Conservation (phyloP, 495 filamentous ascomycete genomes). For the Lasiosphaeris hirsuta region DNA sequence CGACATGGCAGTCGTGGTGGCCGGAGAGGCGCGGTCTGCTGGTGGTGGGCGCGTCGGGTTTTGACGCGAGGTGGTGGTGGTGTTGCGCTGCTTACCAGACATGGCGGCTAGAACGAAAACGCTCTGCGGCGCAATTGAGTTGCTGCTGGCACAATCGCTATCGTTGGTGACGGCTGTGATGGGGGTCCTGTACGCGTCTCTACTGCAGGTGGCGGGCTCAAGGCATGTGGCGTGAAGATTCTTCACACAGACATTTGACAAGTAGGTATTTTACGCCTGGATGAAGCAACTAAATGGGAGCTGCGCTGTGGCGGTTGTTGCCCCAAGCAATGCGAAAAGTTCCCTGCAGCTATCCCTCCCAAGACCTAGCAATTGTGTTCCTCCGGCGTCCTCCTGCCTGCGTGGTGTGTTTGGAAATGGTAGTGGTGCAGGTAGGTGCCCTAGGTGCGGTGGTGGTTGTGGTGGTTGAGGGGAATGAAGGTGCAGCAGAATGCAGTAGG, state of each 20-base stretch:
- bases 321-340: constrained; percentile 7
- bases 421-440: no score
- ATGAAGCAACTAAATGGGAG: constrained; percentile 17
- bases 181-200: constrained; percentile 14
- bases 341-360: constrained; percentile 14
- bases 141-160: constrained; percentile 2
- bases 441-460: no score
- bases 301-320: constrained; percentile 9
- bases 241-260: constrained; percentile 31
- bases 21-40: background rate
- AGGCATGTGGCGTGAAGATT: constrained; percentile 29
- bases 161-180: background rate
- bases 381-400: no score
- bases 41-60: constrained; percentile 3
- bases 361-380: background rate
- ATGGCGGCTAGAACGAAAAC: constrained; percentile 16
- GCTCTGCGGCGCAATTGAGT: background rate
- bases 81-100: constrained; percentile 35
- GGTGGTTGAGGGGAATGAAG: no score
- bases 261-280: constrained; percentile 26
- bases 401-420: no score
- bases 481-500: no score
- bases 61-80: constrained; percentile 4
- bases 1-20: background rate
- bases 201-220: constrained; percentile 29